Evolutionary conservation across 2,329 filamentous ascomycete genomes (phyloP).

Genomic region (Aspergillus pseudoglaucus): DNA sequence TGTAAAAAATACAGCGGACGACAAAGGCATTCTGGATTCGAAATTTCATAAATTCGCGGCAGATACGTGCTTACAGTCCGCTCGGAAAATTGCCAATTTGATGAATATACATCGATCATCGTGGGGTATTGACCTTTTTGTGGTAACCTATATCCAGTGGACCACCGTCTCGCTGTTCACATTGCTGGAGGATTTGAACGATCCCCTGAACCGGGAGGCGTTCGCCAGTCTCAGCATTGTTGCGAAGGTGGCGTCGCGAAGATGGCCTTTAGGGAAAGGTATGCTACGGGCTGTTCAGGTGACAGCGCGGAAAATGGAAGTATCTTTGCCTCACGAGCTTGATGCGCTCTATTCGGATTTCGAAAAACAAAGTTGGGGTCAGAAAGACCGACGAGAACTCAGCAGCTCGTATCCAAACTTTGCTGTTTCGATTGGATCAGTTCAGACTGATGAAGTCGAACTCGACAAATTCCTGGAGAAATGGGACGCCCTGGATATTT

Average conservation of each 20-base stretch:
- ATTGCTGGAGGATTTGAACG: slow-evolving; percentile 12
- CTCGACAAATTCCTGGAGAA: slow-evolving; percentile 14
- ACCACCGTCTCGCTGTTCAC: slow-evolving; percentile 17
- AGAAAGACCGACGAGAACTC: slow-evolving; percentile 8
- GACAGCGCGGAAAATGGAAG: slow-evolving; percentile 8
- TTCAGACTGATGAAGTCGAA: slow-evolving; percentile 1
- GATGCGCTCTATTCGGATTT: slow-evolving; percentile 13
- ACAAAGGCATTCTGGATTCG: background rate
- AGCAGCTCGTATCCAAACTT: slow-evolving; percentile 17
- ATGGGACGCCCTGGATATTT: slow-evolving; percentile 6
- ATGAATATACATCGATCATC: slow-evolving; percentile 13
- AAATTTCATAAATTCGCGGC: background rate
- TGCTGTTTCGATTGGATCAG: slow-evolving; percentile 3
- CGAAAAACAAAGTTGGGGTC: slow-evolving; percentile 10
- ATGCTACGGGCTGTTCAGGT: slow-evolving; percentile 17
- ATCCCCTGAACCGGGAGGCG: slow-evolving; percentile 5
- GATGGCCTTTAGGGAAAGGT: slow-evolving; percentile 14
- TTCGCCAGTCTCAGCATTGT: slow-evolving; percentile 14
- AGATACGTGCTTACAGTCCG: slow-evolving; percentile 2
- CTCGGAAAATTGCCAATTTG: slow-evolving; percentile 13
- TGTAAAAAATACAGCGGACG: slow-evolving; percentile 3
- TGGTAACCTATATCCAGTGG: slow-evolving; percentile 18
- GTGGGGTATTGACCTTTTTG: slow-evolving; percentile 20
- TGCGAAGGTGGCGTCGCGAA: slow-evolving; percentile 8
- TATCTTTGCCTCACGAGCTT: slow-evolving; percentile 11